Base-by-base conservation (phyloP, 768 basidiomycete species). In the Boletus rex-veris region DNA sequence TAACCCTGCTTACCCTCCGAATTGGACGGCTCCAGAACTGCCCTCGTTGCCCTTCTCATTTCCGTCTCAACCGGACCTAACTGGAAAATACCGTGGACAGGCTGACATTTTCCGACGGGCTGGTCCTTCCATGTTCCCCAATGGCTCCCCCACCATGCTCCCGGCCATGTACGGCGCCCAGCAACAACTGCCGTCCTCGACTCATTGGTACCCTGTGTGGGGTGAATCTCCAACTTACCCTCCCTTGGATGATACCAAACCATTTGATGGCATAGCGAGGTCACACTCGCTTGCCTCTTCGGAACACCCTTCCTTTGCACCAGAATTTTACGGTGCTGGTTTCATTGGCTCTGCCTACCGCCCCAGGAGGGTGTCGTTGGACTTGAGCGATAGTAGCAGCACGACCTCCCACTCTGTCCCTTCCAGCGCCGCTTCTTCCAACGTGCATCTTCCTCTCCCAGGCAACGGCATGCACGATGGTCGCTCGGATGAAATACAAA, bases 381-480 rank as follows among this genome's bases (percentile, higher is more conserved):
- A 76, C 37, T 67, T 70, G 41, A 76, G 75, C 50, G 79, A 80
- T 40, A 77, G 75, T 28, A 73, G 75, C 19, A 77, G 75, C 55
- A 67, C 71, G 4, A 67, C 72, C 4, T 73, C 73, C 21, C 74
- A 72, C 7, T 80, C 78, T 1, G 70, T 77, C 3, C 75, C 77
- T n/a, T 80, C 80, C 10, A 81, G 80, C 41, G 81, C 83, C 11
- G 58, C 77, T 9, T 82, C 81, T 9, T 82, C 81, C 7, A 75
- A 60, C 28, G 71, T 76, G 10, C 83, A 83, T 57, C 74, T 83
- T 5, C 82, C 82, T 3, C 63, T 76, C 9, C 44, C 64, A 2
- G 57, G 53, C 24, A 64, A 26, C 52, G 74, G 59, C 49, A 64
- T 64, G 14, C 71, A 58, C 38, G 67, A 73, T 26, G 58, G 57